These are phyloP conservation scores for Fereydounia khargensis DNA, from an alignment of 1,284 basidiomycete genomes.

Conservation along the genomic window DNA sequence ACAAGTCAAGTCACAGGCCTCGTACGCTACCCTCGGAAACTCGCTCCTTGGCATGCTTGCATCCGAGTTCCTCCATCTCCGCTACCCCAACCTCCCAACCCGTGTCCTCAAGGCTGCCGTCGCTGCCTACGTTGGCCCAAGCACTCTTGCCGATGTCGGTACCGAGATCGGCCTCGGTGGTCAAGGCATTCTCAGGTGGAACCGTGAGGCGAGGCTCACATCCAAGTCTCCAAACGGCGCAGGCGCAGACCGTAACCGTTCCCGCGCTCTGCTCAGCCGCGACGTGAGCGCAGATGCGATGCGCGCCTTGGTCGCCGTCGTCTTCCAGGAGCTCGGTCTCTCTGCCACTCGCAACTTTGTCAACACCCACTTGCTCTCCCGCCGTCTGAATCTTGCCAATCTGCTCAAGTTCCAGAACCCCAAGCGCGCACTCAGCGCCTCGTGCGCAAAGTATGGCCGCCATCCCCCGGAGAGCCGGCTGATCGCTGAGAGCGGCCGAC, in stretches of 20 bases:
- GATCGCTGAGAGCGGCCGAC: conserved; percentile 86
- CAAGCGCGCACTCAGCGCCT: conserved; percentile 54
- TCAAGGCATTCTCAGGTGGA: conserved; percentile 57
- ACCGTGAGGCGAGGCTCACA: conserved; percentile 59
- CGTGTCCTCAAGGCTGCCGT: conserved; percentile 84
- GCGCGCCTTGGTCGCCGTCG: conserved; percentile 62
- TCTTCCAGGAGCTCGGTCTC: conserved; percentile 61
- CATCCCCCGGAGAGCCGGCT: conserved; percentile 63
- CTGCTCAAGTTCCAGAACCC: conserved; percentile 76
- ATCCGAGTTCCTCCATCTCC: conserved; percentile 75
- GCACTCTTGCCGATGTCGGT: conserved; percentile 78
- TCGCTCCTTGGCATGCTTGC: conserved; percentile 86
- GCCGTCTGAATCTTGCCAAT: conserved; percentile 64
- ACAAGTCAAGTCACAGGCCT: conserved; percentile 22
- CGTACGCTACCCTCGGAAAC: conserved; percentile 79
- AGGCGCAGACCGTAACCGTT: background rate
- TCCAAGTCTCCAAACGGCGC: conserved; percentile 2
- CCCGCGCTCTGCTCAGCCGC: conserved; percentile 26
- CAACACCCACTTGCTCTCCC: conserved; percentile 32
- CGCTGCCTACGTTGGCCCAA: conserved; percentile 83
- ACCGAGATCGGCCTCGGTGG: conserved; percentile 60
- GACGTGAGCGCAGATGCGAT: conserved; percentile 59
- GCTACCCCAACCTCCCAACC: conserved; percentile 88
- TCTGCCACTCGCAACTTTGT: conserved; percentile 32
- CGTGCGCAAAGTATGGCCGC: conserved; percentile 52